Evolutionary conservation across 495 filamentous ascomycete species (phyloP).

Genomic region (Penicillium atrosanguineum): DNA sequence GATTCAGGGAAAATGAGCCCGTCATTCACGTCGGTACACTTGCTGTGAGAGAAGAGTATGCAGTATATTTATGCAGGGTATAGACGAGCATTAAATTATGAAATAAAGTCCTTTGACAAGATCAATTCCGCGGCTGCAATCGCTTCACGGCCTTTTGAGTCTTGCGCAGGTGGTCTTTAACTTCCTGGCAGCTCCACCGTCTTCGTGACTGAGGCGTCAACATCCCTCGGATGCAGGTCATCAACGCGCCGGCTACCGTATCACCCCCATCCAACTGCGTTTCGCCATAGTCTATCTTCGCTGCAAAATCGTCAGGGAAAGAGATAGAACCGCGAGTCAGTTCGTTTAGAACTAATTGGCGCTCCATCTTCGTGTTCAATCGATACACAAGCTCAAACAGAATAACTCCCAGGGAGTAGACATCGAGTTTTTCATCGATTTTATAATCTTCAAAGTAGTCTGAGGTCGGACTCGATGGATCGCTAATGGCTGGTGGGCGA

Average conservation of each 20-base stretch:
- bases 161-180: conserved; percentile 29
- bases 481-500: conserved; percentile 30
- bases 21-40: neutral
- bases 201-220: conserved; percentile 35
- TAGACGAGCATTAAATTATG: neutral
- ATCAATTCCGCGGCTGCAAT: neutral
- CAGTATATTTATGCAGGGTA: conserved; percentile 10
- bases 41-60: conserved; percentile 5
- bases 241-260: conserved; percentile 37
- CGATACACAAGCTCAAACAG: conserved; percentile 52
- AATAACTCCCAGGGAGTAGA: conserved; percentile 54
- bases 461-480: neutral
- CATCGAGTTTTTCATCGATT: conserved; percentile 52
- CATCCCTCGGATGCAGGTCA: conserved; percentile 47
- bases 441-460: conserved; percentile 27
- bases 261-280: conserved; percentile 24
- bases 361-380: conserved; percentile 53
- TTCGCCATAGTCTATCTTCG: conserved; percentile 36
- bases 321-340: conserved; percentile 34
- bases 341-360: conserved; percentile 45
- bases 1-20: too few species aligned
- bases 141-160: conserved; percentile 23
- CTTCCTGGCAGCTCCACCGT: conserved; percentile 40
- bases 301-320: conserved; percentile 38
- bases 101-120: neutral